Conservation (phyloP, 768 basidiomycete species). For the Dentipellis fragilis region DNA sequence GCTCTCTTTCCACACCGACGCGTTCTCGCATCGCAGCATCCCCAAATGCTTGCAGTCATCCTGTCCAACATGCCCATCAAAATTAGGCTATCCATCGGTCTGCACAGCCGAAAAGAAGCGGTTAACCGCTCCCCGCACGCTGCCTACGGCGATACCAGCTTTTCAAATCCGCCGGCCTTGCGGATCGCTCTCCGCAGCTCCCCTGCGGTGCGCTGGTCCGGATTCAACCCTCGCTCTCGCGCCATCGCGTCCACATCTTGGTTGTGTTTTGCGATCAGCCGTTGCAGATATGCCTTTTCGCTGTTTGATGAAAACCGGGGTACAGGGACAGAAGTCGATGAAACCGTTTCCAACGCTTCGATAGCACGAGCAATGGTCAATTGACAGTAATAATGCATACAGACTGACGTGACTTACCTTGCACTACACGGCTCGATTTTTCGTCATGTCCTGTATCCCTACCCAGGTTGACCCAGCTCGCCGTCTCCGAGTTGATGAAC, state of each 20-base stretch:
- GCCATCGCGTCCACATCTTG: slow-evolving; percentile 69
- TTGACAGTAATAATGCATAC: slow-evolving; percentile 4
- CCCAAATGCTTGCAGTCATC: background rate
- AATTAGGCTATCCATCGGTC: slow-evolving; percentile 9
- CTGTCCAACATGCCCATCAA: background rate
- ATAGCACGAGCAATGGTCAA: background rate
- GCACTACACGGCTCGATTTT: slow-evolving; percentile 4
- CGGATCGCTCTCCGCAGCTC: slow-evolving; percentile 57
- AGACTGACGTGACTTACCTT: slow-evolving; percentile 9
- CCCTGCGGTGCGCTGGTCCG: slow-evolving; percentile 76
- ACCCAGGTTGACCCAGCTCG: slow-evolving; percentile 1
- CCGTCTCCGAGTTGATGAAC: background rate
- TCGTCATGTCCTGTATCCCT: background rate
- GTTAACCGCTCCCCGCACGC: background rate
- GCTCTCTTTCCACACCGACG: no score
- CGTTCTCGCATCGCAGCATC: background rate
- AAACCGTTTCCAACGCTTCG: slow-evolving; percentile 57
- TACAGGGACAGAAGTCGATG: slow-evolving; percentile 20
- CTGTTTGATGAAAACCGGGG: slow-evolving; percentile 55
- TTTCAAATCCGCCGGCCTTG: slow-evolving; percentile 37
- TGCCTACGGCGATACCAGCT: background rate
- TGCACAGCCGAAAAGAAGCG: background rate
- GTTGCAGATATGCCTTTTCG: slow-evolving; percentile 56
- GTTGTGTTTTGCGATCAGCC: slow-evolving; percentile 62
- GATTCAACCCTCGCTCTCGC: slow-evolving; percentile 68